Base-by-base conservation (phyloP, 1,284 basidiomycete species). In the Farysia itapuensis region DNA sequence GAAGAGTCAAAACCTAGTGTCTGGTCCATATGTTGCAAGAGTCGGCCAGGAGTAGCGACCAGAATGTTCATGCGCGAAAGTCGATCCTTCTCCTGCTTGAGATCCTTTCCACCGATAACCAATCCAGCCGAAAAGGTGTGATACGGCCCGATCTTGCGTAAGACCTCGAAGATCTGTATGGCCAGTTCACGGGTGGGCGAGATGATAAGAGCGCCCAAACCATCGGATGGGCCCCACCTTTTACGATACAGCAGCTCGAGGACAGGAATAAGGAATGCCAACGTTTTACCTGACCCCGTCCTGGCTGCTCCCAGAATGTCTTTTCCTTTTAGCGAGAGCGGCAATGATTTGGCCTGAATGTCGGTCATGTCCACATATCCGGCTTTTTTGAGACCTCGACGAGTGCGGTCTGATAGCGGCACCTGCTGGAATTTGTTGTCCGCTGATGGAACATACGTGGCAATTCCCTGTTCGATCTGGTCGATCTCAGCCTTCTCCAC, bases 11-110 rank as follows among this genome's bases (percentile, higher is more conserved):
- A 96, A 1, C 92, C 92, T 37, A 92, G 84, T 0, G 95, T 97
- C 78, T 97, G 92, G 75, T 98, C 95, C 86, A 98, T 89, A 77
- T 98, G 95, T 74, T 99, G 95, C 41, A 98, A 79, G 22, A 98
- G 80, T 42, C 95, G 84, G 14, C 94, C 95, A 1, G 94, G 94
- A 2, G 95, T 97, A 2, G 94, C 93, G 16, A 98, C 89, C 20
- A 98, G 83, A 50, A 98, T 95, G 74, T 98, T 98, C 92, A 98
- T 97, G 37, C 89, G 83, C 12, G 86, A 83, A 32, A 98, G 77
- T 12, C 95, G 65, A 35, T 70, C 70, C 43, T 86, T 82, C 77
- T 98, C 95, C 64, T 94, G 91, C 77, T 92, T 93, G 40, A 98
- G 77, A 64, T 88, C 92, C 81, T 97, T 98, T 39, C 94, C 94